Evolutionary conservation across 2,329 filamentous ascomycete genomes (phyloP).

Genomic region (Verruconis gallopava): DNA sequence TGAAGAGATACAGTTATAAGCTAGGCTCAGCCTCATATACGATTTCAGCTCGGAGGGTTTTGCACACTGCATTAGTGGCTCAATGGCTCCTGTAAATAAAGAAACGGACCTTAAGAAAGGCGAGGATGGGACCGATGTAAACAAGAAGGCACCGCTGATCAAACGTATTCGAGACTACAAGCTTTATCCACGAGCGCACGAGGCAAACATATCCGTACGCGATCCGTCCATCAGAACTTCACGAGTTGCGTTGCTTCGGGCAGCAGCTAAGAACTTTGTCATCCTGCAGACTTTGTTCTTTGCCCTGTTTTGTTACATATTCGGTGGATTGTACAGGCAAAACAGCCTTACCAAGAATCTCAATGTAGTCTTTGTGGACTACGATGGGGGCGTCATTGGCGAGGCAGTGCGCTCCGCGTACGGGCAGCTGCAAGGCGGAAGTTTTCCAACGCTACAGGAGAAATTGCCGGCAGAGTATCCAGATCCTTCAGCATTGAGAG

Average conservation of each 20-base stretch:
- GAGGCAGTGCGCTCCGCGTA: slow-evolving; percentile 16
- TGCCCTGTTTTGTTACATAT: slow-evolving; percentile 10
- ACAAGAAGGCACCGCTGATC: too few relatives aligned
- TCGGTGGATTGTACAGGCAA: slow-evolving; percentile 12
- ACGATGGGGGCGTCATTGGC: slow-evolving; percentile 18
- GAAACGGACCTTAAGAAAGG: too few relatives aligned
- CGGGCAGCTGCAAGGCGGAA: slow-evolving; percentile 13
- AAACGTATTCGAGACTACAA: too few relatives aligned
- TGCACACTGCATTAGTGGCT: too few relatives aligned
- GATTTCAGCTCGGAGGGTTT: too few relatives aligned
- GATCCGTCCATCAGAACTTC: not conserved
- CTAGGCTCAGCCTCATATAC: too few relatives aligned
- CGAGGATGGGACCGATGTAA: too few relatives aligned
- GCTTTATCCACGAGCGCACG: slow-evolving; percentile 7
- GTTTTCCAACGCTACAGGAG: slow-evolving; percentile 16
- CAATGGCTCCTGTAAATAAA: too few relatives aligned
- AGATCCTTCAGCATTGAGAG: slow-evolving; percentile 15
- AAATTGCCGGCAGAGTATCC: slow-evolving; percentile 13
- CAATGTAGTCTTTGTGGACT: slow-evolving; percentile 19
- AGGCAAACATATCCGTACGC: not conserved
- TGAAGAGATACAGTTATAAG: too few relatives aligned
- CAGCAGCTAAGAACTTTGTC: slow-evolving; percentile 6
- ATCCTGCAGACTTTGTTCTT: slow-evolving; percentile 10
- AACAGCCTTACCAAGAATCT: slow-evolving; percentile 18
- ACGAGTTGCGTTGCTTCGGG: slow-evolving; percentile 4